Evolutionary conservation across 2,329 filamentous ascomycete genomes (phyloP).

Genomic region (Diaporthe velutina): DNA sequence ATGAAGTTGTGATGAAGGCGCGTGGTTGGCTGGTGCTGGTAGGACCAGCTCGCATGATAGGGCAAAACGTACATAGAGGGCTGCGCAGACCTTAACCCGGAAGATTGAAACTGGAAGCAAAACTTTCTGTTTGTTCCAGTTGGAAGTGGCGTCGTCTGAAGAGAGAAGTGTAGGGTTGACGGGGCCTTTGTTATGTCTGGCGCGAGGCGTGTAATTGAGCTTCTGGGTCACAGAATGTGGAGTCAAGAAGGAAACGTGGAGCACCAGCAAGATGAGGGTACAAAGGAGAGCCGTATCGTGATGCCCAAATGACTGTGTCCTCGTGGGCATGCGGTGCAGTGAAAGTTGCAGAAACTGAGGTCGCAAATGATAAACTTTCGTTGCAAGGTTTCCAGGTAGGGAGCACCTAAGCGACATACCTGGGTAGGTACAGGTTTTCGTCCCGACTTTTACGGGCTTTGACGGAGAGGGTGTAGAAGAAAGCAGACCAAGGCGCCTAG

Average conservation of each 20-base stretch:
- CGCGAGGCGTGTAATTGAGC: background rate
- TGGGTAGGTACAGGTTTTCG: background rate
- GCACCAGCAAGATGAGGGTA: too few species aligned
- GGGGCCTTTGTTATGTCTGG: background rate
- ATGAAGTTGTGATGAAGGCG: too few species aligned
- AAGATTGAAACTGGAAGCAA: too few species aligned
- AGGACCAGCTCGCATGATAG: too few species aligned
- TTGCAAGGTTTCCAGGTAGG: background rate
- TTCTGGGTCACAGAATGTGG: too few species aligned
- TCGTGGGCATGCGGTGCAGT: fast-evolving
- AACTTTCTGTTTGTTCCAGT: too few species aligned
- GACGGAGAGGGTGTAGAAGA: background rate
- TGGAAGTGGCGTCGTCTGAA: background rate
- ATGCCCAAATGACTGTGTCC: fast-evolving
- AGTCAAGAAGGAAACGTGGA: too few species aligned
- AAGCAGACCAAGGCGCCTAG: too few species aligned
- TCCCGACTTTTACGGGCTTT: background rate
- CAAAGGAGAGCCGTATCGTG: background rate
- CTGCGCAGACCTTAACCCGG: too few species aligned
- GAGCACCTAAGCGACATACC: too few species aligned
- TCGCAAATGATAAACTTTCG: background rate
- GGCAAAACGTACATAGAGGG: too few species aligned
- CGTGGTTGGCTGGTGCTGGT: too few species aligned
- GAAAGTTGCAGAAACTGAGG: background rate
- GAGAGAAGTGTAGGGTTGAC: background rate